phyloP scores from a whole-genome alignment of 176 grass and related monocot genomes.

The Triticum aestivum region DNA sequence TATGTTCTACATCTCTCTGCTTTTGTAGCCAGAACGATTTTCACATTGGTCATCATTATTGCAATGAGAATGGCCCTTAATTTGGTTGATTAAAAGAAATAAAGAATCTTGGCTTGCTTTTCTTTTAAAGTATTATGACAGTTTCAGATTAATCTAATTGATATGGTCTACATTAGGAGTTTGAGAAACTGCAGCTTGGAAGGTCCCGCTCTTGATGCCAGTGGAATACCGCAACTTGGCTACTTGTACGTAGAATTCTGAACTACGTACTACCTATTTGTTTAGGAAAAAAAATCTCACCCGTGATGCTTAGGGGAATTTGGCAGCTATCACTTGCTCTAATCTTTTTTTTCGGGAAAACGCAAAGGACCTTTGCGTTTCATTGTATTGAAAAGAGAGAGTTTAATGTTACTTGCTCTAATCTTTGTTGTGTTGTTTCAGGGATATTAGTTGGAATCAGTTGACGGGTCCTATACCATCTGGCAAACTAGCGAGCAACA shows the following conservation, averaged over 20 bases:
- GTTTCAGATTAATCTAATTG: slow-evolving; percentile 21
- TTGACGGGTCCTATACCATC: slow-evolving; percentile 62
- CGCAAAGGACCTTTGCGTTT: too few relatives aligned
- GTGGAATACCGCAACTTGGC: slow-evolving; percentile 59
- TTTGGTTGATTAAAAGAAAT: background rate
- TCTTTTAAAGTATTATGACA: background rate
- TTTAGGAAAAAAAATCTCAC: slow-evolving; percentile 2
- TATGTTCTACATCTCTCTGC: slow-evolving; percentile 26
- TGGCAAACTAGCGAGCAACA: slow-evolving; percentile 47
- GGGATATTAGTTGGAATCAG: slow-evolving; percentile 77
- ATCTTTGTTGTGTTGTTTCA: slow-evolving; percentile 41
- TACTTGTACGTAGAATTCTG: slow-evolving; percentile 51
- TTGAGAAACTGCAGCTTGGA: slow-evolving; percentile 78
- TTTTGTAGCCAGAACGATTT: background rate
- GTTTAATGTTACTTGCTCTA: background rate
- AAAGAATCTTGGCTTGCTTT: background rate
- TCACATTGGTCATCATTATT: background rate
- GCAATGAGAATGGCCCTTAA: background rate
- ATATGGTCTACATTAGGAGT: slow-evolving; percentile 52
- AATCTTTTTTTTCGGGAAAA: background rate
- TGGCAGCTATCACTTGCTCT: slow-evolving; percentile 2
- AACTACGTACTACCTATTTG: background rate
- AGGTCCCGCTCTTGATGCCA: slow-evolving; percentile 59
- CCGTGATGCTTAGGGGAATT: background rate
- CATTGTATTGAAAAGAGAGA: too few relatives aligned